Percentiles rank a stretch among this genome's conserved stretches.
These are phyloP conservation scores for Calocybe cyanea DNA, from an alignment of 768 basidiomycete species.

Conservation along the genomic window DNA sequence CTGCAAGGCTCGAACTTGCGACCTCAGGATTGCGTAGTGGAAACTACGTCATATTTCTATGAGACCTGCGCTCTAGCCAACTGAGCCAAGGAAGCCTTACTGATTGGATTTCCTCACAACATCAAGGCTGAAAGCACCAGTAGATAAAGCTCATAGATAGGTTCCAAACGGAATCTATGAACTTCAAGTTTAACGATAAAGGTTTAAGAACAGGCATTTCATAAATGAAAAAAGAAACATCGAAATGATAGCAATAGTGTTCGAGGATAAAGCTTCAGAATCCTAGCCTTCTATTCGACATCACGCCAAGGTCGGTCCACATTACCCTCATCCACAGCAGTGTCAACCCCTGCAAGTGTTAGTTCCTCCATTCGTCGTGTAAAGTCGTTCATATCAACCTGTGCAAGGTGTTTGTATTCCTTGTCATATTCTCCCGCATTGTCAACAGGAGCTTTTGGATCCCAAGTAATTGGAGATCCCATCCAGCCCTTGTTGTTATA, in stretches of 20 bases:
- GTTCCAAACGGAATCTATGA: too few relatives aligned
- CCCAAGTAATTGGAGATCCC: constrained; percentile 37
- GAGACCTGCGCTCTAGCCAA: constrained; percentile 1
- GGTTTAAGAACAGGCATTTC: too few relatives aligned
- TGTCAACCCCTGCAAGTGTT: constrained; percentile 16
- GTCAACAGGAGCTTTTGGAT: constrained; percentile 21
- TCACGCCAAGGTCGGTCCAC: constrained; percentile 21
- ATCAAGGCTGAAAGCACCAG: too few relatives aligned
- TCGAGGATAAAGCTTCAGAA: too few relatives aligned
- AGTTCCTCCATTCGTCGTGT: constrained; percentile 25
- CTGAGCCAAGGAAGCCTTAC: constrained; percentile 3
- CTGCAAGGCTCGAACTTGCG: constrained; percentile 51
- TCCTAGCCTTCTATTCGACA: constrained; percentile 10
- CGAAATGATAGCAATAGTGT: too few relatives aligned
- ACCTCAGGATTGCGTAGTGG: constrained; percentile 38
- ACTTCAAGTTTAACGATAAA: too few relatives aligned
- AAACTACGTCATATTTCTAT: not conserved
- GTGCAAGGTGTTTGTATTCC: constrained; percentile 18
- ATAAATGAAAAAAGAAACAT: too few relatives aligned
- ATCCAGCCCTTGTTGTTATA: constrained; percentile 48
- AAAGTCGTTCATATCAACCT: constrained; percentile 32
- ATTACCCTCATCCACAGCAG: constrained; percentile 11
- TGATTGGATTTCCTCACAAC: too few relatives aligned
- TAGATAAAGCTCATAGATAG: too few relatives aligned
- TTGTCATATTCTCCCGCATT: constrained; percentile 20